Evolutionary conservation across 164 flowering plant species (phyloP).

Genomic region (Aristolochia contorta): DNA sequence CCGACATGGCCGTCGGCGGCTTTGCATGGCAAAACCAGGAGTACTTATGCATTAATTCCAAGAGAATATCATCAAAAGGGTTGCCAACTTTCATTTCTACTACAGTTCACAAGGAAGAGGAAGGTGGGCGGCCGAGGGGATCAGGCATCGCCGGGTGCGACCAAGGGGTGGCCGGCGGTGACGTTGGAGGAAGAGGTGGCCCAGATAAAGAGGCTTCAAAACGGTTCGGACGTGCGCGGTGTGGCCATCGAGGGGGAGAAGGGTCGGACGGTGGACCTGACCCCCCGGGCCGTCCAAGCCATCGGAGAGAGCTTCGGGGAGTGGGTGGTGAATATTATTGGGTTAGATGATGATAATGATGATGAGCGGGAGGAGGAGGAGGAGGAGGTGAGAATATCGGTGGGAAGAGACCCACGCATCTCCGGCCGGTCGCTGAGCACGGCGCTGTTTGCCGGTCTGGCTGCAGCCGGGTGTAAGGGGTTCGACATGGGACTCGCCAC

Average conservation of each 20-base stretch:
- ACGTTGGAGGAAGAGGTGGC: conserved; percentile 60
- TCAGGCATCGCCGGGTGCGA: not conserved
- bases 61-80: too few relatives aligned
- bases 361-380: conserved; percentile 23
- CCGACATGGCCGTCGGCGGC: not conserved
- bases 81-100: not conserved
- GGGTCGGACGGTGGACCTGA: conserved; percentile 63
- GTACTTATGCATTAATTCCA: too few relatives aligned
- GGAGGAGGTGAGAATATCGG: conserved; percentile 45
- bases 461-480: conserved; percentile 55
- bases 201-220: conserved; percentile 66
- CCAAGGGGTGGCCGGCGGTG: conserved; percentile 14
- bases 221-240: conserved; percentile 88
- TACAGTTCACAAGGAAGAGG: not conserved
- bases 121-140: not conserved
- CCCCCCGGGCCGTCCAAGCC: conserved; percentile 71
- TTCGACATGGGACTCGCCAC: conserved; percentile 93
- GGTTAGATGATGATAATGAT: too few relatives aligned
- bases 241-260: conserved; percentile 83
- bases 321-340: conserved; percentile 70
- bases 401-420: conserved; percentile 73
- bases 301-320: conserved; percentile 85
- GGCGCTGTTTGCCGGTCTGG: conserved; percentile 65
- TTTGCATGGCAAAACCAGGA: conserved; percentile 5
- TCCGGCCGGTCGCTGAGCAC: conserved; percentile 51